Percentiles rank a stretch among this genome's conserved stretches.
Evolutionary conservation across 1,284 basidiomycete genomes (phyloP).

Genomic region (Coniophora puteana): DNA sequence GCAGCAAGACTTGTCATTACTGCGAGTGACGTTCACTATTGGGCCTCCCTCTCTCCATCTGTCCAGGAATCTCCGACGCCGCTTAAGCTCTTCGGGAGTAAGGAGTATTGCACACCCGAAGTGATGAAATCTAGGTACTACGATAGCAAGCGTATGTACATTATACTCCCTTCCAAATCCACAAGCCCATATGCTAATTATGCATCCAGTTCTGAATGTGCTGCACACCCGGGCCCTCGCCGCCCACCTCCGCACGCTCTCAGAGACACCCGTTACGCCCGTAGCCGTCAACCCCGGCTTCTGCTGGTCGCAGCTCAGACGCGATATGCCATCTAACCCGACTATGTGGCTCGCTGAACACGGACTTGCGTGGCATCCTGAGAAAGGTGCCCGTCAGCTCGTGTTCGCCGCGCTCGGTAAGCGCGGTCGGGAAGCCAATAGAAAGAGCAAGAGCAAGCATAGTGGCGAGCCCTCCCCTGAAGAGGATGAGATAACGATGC

Average conservation of each 20-base stretch:
- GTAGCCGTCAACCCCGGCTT: constrained; percentile 44
- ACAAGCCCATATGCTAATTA: not conserved
- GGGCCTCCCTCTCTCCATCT: constrained; percentile 15
- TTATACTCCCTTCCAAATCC: not conserved
- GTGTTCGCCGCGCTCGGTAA: constrained; percentile 27
- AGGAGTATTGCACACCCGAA: constrained; percentile 24
- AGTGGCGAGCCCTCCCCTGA: too few species aligned
- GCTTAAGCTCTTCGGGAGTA: constrained; percentile 26
- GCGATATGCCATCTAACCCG: constrained; percentile 12
- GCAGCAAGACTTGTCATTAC: constrained; percentile 24
- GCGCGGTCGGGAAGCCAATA: too few species aligned
- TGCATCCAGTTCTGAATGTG: constrained; percentile 19
- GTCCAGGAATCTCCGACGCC: constrained; percentile 25
- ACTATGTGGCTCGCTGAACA: constrained; percentile 11
- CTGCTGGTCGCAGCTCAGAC: constrained; percentile 40
- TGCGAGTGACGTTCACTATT: constrained; percentile 26
- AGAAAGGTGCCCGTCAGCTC: constrained; percentile 33
- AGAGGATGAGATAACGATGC: constrained; percentile 27
- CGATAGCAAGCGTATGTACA: constrained; percentile 19
- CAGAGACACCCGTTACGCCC: constrained; percentile 25
- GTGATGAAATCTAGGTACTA: constrained; percentile 27
- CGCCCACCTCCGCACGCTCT: constrained; percentile 17
- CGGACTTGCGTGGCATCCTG: constrained; percentile 20
- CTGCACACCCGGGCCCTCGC: constrained; percentile 23
- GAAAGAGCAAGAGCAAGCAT: too few species aligned